Percentiles rank a stretch among this genome's conserved stretches.
Evolutionary conservation across 306 rosid species (phyloP).

Genomic region (Phaseolus lunatus): DNA sequence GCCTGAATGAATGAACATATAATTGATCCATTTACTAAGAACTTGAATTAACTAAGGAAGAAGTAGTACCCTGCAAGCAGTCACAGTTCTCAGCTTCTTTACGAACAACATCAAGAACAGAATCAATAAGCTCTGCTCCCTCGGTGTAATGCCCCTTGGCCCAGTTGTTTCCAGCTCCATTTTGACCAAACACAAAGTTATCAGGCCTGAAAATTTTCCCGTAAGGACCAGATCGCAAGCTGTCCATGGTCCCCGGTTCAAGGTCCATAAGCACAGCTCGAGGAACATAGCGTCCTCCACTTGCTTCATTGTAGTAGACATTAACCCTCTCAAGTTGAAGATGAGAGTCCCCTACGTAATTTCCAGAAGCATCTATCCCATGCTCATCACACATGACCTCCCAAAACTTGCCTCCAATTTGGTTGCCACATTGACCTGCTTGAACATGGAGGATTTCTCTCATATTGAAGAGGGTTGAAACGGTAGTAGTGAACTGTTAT

Average conservation of each 20-base stretch:
- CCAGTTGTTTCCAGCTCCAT: slow-evolving; percentile 96
- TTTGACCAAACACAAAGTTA: slow-evolving; percentile 87
- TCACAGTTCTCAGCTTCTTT: slow-evolving; percentile 94
- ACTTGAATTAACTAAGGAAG: not conserved
- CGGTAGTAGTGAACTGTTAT: not conserved
- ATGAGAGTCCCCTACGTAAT: slow-evolving; percentile 64
- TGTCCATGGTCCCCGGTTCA: slow-evolving; percentile 95
- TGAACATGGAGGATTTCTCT: slow-evolving; percentile 92
- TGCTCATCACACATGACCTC: slow-evolving; percentile 93
- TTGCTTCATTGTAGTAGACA: slow-evolving; percentile 89
- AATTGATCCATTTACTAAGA: not conserved
- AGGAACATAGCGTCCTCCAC: slow-evolving; percentile 84
- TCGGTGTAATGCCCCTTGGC: slow-evolving; percentile 94
- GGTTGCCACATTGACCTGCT: slow-evolving; percentile 95
- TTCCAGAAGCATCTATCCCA: slow-evolving; percentile 79
- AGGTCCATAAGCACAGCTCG: slow-evolving; percentile 90
- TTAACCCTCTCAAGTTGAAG: slow-evolving; percentile 88
- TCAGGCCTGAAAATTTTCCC: slow-evolving; percentile 87
- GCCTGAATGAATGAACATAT: not conserved
- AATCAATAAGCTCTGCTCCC: slow-evolving; percentile 88
- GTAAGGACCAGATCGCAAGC: slow-evolving; percentile 76
- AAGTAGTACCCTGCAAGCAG: slow-evolving; percentile 80
- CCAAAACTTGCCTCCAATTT: slow-evolving; percentile 91
- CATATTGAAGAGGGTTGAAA: slow-evolving; percentile 50
- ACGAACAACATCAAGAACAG: slow-evolving; percentile 92